A percentile compares a stretch with the other conserved stretches of the same genome.
Conservation (phyloP, 495 filamentous ascomycete genomes). For the Hypoxylon lienhwacheense region DNA sequence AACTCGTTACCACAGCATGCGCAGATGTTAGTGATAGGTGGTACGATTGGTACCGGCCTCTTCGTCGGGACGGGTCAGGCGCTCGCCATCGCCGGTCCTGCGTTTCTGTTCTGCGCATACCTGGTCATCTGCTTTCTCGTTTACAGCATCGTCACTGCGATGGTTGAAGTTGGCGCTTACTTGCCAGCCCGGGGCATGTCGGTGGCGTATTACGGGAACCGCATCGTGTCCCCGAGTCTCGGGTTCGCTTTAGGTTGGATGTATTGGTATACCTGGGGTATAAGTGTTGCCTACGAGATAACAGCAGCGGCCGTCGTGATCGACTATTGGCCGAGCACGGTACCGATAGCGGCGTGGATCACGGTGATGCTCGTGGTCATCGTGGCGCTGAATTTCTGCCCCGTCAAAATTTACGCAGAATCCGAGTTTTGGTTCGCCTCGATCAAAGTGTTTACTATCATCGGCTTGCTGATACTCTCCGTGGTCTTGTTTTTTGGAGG, state of each 20-base stretch:
- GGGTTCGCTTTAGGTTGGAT: conserved; percentile 79
- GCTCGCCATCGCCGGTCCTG: conserved; percentile 37
- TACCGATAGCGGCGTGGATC: conserved; percentile 57
- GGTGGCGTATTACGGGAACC: conserved; percentile 28
- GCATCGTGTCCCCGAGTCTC: conserved; percentile 42
- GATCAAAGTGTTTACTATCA: conserved; percentile 64
- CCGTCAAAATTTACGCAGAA: conserved; percentile 52
- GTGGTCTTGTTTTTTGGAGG: conserved; percentile 65
- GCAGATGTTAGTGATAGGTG: conserved; percentile 64
- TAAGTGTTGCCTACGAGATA: conserved; percentile 43
- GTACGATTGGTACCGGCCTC: conserved; percentile 61
- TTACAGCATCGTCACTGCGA: conserved; percentile 25
- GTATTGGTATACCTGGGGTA: conserved; percentile 42
- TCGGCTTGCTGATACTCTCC: conserved; percentile 63
- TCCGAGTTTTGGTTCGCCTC: conserved; percentile 57
- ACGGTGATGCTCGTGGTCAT: conserved; percentile 41
- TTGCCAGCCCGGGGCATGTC: conserved; percentile 48
- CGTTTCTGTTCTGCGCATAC: conserved; percentile 47
- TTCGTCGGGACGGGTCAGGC: conserved; percentile 44
- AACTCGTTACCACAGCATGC: conserved; percentile 45
- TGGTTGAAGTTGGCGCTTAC: conserved; percentile 56
- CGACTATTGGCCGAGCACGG: conserved; percentile 47
- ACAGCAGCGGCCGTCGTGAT: conserved; percentile 50
- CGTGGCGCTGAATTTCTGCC: conserved; percentile 39
- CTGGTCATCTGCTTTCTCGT: conserved; percentile 34